phyloP scores from a whole-genome alignment of 352 stramenopile genomes.

The Phytophthora chlamydospora region DNA sequence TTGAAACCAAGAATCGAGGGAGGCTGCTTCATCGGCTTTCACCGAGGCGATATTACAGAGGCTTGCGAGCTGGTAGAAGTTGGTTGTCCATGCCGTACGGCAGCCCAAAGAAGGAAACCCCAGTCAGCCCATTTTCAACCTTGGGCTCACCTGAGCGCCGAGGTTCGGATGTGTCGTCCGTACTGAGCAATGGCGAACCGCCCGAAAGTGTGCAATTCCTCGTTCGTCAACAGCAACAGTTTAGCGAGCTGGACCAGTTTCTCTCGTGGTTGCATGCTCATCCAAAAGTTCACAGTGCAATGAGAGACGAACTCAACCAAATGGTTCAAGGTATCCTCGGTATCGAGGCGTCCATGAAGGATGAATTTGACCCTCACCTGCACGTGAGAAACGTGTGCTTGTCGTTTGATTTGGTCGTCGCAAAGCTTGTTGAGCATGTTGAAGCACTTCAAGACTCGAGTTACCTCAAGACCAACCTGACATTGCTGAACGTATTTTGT shows the following conservation, averaged over 20 bases:
- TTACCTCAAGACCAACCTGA: conserved; percentile 75
- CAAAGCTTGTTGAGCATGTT: conserved; percentile 66
- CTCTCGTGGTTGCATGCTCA: conserved; percentile 48
- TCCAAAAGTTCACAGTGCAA: conserved; percentile 43
- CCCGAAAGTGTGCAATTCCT: conserved; percentile 7
- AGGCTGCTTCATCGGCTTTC: conserved; percentile 34
- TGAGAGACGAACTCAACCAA: conserved; percentile 73
- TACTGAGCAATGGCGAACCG: conserved; percentile 5
- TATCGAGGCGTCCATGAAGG: conserved; percentile 50
- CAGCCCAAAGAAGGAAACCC: conserved; percentile 22
- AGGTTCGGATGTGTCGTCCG: conserved; percentile 5
- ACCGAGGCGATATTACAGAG: conserved; percentile 31
- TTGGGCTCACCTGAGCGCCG: conserved; percentile 18
- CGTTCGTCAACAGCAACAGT: conserved; percentile 36
- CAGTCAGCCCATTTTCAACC: conserved; percentile 19
- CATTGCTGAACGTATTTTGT: conserved; percentile 71
- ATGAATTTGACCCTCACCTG: conserved; percentile 52
- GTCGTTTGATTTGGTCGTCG: conserved; percentile 73
- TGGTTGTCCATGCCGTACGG: background rate
- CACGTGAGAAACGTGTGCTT: conserved; percentile 50
- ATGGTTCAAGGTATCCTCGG: conserved; percentile 76
- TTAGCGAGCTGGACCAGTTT: conserved; percentile 57
- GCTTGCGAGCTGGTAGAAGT: conserved; percentile 13
- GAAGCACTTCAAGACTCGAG: conserved; percentile 56
- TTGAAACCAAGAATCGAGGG: conserved; percentile 22